Evolutionary conservation across 352 stramenopile genomes (phyloP).

Genomic region (Globisporangium alternatum): DNA sequence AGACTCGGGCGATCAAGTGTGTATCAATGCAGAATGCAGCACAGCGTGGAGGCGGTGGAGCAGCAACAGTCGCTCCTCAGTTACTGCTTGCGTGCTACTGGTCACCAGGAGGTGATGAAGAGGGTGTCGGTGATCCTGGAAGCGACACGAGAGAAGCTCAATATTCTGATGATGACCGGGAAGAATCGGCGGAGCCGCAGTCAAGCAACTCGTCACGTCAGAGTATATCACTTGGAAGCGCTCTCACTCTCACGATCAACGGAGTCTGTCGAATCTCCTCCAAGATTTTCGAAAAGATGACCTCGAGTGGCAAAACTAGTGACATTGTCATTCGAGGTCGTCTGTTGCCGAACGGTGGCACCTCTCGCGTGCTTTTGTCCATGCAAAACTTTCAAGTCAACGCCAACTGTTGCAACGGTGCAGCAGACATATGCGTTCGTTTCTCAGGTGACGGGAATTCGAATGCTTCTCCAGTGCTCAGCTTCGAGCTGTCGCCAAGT

Average conservation of each 20-base stretch:
- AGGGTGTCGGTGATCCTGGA: neutral
- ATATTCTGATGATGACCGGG: no score
- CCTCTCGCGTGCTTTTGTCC: neutral
- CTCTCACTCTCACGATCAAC: neutral
- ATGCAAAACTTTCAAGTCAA: neutral
- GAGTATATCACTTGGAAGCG: slow-evolving; percentile 7
- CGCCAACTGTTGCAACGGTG: neutral
- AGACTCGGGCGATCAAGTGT: neutral
- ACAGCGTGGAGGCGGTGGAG: neutral
- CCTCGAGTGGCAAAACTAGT: neutral
- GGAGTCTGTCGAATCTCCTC: slow-evolving; percentile 7
- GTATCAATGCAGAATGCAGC: neutral
- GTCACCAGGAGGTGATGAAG: neutral
- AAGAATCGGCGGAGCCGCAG: neutral
- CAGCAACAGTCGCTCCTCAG: neutral
- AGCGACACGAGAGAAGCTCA: no score
- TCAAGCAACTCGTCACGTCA: neutral
- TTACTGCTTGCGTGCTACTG: slow-evolving; percentile 8
- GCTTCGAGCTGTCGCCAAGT: slow-evolving; percentile 8
- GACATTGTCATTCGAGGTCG: slow-evolving; percentile 1
- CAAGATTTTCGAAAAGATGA: neutral
- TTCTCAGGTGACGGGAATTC: neutral
- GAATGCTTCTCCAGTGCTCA: neutral
- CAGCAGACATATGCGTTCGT: neutral
- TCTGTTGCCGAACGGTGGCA: neutral